Percentiles rank a stretch among this genome's conserved stretches.
Conservation (phyloP, 2,329 filamentous ascomycete species). For the Hymenoscyphus infarciens region DNA sequence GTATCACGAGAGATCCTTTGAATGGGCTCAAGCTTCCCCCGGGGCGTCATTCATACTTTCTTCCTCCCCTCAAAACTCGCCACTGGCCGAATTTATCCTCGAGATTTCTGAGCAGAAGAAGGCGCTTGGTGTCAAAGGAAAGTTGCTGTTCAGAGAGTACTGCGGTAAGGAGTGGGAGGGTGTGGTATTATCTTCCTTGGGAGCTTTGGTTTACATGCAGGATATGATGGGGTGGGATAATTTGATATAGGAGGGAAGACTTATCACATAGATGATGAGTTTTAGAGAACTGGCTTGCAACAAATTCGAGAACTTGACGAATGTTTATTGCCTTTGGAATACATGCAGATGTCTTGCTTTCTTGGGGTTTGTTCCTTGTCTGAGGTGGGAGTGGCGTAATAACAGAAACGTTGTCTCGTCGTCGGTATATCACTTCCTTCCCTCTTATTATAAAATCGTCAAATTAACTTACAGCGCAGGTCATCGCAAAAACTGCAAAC, state of each 20-base stretch:
- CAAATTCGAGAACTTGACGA: too few species aligned
- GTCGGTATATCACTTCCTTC: background rate
- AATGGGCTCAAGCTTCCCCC: background rate
- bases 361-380: background rate
- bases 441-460: background rate
- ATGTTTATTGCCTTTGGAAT: background rate
- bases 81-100: background rate
- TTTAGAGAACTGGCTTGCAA: too few species aligned
- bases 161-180: constrained; percentile 1
- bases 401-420: too few species aligned
- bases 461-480: background rate
- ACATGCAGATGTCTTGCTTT: background rate
- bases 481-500: background rate
- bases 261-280: too few species aligned
- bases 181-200: background rate
- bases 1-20: background rate
- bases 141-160: background rate
- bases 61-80: background rate
- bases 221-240: background rate
- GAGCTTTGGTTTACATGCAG: background rate
- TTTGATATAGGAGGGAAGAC: background rate
- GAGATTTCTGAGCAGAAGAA: background rate
- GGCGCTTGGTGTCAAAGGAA: background rate
- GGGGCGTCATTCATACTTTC: background rate
- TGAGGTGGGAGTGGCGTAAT: too few species aligned